A percentile compares a stretch with the other conserved stretches of the same genome.
phyloP scores from a whole-genome alignment of 2,329 filamentous ascomycete genomes.

The Nothophoma quercina region DNA sequence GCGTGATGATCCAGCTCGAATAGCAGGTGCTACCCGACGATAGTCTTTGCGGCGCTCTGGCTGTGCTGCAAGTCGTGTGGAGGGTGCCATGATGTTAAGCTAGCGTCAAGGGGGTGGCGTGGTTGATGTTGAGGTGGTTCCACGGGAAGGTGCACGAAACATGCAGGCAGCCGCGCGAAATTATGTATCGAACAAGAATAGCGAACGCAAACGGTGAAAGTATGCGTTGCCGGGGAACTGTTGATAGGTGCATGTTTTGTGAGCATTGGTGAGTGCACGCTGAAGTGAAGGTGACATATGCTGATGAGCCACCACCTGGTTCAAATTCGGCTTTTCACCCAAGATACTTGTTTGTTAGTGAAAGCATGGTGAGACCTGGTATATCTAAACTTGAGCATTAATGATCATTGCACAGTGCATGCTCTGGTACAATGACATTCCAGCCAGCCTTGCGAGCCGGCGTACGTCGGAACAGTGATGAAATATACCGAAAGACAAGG shows the following conservation, averaged over 20 bases:
- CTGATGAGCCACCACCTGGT: not conserved
- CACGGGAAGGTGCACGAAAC: not conserved
- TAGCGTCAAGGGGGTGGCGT: too few species aligned
- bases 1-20: not conserved
- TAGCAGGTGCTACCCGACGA: not conserved
- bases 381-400: too few species aligned
- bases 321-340: too few species aligned
- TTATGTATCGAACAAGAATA: not conserved
- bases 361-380: too few species aligned
- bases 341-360: too few species aligned
- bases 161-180: conserved; percentile 1
- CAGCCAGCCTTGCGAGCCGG: too few species aligned
- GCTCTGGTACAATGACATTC: too few species aligned
- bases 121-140: not conserved
- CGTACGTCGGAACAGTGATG: too few species aligned
- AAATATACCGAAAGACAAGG: too few species aligned
- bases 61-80: conserved; percentile 13
- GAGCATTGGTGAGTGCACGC: not conserved
- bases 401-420: too few species aligned
- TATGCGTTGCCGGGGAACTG: not conserved
- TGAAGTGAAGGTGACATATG: not conserved
- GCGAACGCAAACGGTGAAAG: not conserved
- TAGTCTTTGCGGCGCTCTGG: conserved; percentile 17
- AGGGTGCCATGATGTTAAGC: conserved; percentile 27
- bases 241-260: not conserved